Conservation (phyloP, 371 early-diverging fungal species). For the Mucor mucedo region DNA sequence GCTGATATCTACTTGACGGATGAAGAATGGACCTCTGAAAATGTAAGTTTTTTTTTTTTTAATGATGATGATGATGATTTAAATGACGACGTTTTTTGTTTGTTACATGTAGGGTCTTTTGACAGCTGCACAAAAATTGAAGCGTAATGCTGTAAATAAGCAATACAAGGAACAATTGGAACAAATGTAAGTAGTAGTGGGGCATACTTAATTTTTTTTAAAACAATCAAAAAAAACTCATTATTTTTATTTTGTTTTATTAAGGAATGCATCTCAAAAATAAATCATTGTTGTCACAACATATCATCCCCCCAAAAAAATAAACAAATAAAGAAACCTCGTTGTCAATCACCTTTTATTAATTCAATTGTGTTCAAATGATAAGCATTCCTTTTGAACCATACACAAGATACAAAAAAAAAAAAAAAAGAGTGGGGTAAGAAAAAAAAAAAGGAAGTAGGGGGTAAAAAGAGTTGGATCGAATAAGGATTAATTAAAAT, state of each 20-base stretch:
- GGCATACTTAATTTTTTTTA: background rate
- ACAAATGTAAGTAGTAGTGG: conserved; percentile 54
- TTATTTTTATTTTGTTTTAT: background rate
- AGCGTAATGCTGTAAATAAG: conserved; percentile 78
- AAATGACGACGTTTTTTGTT: conserved; percentile 6
- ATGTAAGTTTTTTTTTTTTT: conserved; percentile 43
- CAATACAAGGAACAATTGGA: conserved; percentile 67
- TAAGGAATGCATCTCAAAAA: conserved; percentile 40
- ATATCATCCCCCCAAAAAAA: background rate
- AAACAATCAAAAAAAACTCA: background rate
- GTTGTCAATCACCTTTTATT: conserved; percentile 4
- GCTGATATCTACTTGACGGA: conserved; percentile 62
- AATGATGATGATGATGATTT: conserved; percentile 22
- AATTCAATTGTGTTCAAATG: background rate
- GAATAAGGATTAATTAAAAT: conserved; percentile 18
- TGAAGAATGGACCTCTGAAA: conserved; percentile 90
- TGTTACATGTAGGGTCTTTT: conserved; percentile 54
- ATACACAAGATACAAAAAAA: background rate
- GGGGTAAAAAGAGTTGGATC: background rate
- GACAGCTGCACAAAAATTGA: conserved; percentile 94
- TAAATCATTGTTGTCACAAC: conserved; percentile 6
- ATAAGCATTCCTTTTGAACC: background rate
- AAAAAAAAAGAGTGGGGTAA: background rate
- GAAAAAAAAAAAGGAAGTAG: background rate
- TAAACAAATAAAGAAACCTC: background rate